Evolutionary conservation across 495 filamentous ascomycete genomes (phyloP).

Genomic region (Podospora sp.): DNA sequence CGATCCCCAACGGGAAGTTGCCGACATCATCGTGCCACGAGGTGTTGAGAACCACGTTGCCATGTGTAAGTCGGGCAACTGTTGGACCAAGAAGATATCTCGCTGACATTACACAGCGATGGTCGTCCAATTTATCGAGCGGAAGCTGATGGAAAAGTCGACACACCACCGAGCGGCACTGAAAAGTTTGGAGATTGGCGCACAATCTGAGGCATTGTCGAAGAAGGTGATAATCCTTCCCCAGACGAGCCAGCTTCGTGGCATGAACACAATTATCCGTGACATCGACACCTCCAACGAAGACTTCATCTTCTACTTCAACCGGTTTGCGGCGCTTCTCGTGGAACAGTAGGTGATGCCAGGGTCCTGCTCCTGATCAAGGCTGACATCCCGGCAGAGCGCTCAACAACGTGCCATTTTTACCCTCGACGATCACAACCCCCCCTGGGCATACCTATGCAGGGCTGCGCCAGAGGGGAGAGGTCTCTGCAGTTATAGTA

Average conservation of each 20-base stretch:
- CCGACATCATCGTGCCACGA: slow-evolving; percentile 92
- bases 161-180: slow-evolving; percentile 76
- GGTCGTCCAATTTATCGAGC: slow-evolving; percentile 86
- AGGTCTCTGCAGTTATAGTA: slow-evolving; percentile 84
- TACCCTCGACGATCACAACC: slow-evolving; percentile 62
- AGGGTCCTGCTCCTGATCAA: slow-evolving; percentile 14
- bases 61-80: slow-evolving; percentile 61
- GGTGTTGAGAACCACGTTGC: slow-evolving; percentile 93
- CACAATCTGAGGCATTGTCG: slow-evolving; percentile 70
- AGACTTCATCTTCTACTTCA: slow-evolving; percentile 97
- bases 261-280: slow-evolving; percentile 89
- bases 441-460: slow-evolving; percentile 66
- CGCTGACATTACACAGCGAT: slow-evolving; percentile 62
- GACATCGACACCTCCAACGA: slow-evolving; percentile 76
- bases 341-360: slow-evolving; percentile 65
- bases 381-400: slow-evolving; percentile 52
- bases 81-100: not conserved
- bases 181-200: slow-evolving; percentile 66
- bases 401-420: slow-evolving; percentile 70
- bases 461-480: slow-evolving; percentile 67
- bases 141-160: slow-evolving; percentile 83
- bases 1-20: slow-evolving; percentile 82
- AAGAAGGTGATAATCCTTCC: slow-evolving; percentile 70
- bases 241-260: slow-evolving; percentile 74
- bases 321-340: slow-evolving; percentile 79